Conservation (phyloP, 495 filamentous ascomycete genomes). For the Extremus antarcticus region DNA sequence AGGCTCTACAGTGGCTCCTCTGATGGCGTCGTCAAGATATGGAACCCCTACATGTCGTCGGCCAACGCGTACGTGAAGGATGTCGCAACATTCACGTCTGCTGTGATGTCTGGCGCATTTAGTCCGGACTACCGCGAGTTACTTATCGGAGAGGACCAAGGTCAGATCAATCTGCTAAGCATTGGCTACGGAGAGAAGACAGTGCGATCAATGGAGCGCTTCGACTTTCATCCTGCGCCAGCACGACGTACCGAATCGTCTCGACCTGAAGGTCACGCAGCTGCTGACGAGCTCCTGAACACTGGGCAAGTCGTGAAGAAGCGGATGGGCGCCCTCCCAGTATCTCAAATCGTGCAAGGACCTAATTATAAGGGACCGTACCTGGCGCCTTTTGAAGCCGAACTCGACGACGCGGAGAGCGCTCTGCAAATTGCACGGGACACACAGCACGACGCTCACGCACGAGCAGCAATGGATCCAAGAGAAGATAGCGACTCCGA, state of each 20-base stretch:
- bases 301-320: slow-evolving; percentile 18
- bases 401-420: slow-evolving; percentile 1
- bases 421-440: slow-evolving; percentile 12
- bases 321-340: slow-evolving; percentile 28
- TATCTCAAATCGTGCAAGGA: slow-evolving; percentile 30
- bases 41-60: slow-evolving; percentile 58
- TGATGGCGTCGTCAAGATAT: slow-evolving; percentile 76
- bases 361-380: slow-evolving; percentile 20
- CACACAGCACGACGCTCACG: not conserved
- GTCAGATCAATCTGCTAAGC: slow-evolving; percentile 55
- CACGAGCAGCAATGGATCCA: not conserved
- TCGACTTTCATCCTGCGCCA: slow-evolving; percentile 14
- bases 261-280: not conserved
- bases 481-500: slow-evolving; percentile 4
- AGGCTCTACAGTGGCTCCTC: slow-evolving; percentile 83
- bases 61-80: slow-evolving; percentile 55
- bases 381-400: not conserved
- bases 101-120: slow-evolving; percentile 57
- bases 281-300: slow-evolving; percentile 16
- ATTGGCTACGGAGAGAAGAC: slow-evolving; percentile 19
- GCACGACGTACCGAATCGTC: too few relatives aligned
- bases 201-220: slow-evolving; percentile 16
- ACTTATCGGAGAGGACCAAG: slow-evolving; percentile 65
- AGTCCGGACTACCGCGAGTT: slow-evolving; percentile 61
- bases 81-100: slow-evolving; percentile 38